Evolutionary conservation across 2,329 filamentous ascomycete species (phyloP).

Genomic region (Alternaria consortialis): DNA sequence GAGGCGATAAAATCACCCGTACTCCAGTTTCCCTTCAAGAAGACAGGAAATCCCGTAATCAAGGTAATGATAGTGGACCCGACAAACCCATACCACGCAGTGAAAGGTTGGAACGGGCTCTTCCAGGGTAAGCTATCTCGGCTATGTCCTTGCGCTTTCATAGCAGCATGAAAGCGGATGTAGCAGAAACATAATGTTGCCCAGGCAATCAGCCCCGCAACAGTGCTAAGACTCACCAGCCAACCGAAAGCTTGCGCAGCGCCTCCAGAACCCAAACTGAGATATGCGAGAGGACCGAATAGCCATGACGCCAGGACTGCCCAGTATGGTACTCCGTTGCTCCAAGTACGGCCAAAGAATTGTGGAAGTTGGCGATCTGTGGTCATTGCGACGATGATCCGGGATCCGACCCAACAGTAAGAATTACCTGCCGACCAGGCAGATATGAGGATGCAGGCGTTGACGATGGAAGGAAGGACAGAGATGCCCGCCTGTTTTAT

Average conservation of each 20-base stretch:
- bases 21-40: constrained; percentile 72
- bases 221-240: constrained; percentile 75
- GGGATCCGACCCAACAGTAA: constrained; percentile 37
- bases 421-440: constrained; percentile 40
- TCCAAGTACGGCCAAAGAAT: constrained; percentile 51
- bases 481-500: constrained; percentile 57
- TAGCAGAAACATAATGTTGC: constrained; percentile 69
- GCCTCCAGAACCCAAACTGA: constrained; percentile 72
- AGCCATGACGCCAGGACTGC: constrained; percentile 70
- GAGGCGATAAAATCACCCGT: constrained; percentile 54
- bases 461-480: constrained; percentile 41
- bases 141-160: constrained; percentile 70
- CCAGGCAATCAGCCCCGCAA: constrained; percentile 62
- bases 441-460: constrained; percentile 35
- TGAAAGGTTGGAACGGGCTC: constrained; percentile 72
- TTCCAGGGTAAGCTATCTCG: constrained; percentile 69
- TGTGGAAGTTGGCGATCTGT: constrained; percentile 33
- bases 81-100: constrained; percentile 68
- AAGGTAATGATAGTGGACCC: constrained; percentile 73
- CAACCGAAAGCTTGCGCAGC: constrained; percentile 54
- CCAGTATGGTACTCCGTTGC: constrained; percentile 75
- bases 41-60: constrained; percentile 77
- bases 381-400: constrained; percentile 36
- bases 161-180: constrained; percentile 72
- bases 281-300: constrained; percentile 65